Conservation (phyloP, 345 rosid genomes). For the Citrus sp. region DNA sequence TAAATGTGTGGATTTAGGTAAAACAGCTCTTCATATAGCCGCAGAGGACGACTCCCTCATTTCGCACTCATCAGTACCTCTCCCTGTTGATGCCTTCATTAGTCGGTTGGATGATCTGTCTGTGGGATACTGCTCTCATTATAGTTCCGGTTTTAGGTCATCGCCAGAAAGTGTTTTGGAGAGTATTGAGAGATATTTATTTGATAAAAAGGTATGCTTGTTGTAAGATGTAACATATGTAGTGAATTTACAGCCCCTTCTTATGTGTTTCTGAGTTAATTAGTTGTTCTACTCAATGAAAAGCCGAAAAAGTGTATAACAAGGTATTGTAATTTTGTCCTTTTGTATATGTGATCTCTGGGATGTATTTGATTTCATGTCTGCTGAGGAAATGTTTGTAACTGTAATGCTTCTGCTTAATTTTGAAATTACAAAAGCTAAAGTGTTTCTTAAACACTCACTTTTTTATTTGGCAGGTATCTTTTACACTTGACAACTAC, state of each 20-base stretch:
- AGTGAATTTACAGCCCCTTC: background rate
- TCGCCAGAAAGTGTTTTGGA: slow-evolving; percentile 47
- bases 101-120: slow-evolving; percentile 60
- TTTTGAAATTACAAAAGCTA: background rate
- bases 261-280: background rate
- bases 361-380: background rate
- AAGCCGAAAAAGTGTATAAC: background rate
- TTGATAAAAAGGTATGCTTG: slow-evolving; percentile 41
- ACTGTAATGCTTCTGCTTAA: background rate
- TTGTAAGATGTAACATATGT: background rate
- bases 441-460: too few relatives aligned
- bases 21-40: slow-evolving; percentile 52
- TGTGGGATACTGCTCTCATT: slow-evolving; percentile 50
- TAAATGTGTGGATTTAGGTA: slow-evolving; percentile 51
- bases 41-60: slow-evolving; percentile 71
- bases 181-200: slow-evolving; percentile 47
- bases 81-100: slow-evolving; percentile 58
- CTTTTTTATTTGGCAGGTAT: too few relatives aligned
- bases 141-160: slow-evolving; percentile 25
- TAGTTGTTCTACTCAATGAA: background rate
- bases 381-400: background rate
- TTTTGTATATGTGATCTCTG: background rate
- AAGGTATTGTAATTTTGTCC: background rate
- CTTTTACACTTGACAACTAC: background rate
- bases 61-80: slow-evolving; percentile 59